A percentile compares a stretch with the other conserved stretches of the same genome.
Conservation (phyloP, 352 stramenopile genomes). For the Phytophthora vignae region DNA sequence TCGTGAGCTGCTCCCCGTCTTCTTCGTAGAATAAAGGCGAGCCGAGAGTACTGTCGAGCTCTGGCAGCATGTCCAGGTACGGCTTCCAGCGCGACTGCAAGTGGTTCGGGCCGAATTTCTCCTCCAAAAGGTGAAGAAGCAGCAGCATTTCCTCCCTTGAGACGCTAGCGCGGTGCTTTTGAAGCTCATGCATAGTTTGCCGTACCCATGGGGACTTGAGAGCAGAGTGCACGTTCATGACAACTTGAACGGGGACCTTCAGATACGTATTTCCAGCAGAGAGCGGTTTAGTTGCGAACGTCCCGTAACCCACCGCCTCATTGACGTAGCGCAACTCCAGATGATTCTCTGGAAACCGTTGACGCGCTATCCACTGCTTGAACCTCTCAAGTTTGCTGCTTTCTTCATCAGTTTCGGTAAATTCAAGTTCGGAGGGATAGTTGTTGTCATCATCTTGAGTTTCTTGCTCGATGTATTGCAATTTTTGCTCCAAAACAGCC, state of each 20-base stretch:
- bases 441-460: not conserved
- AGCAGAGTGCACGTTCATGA: conserved; percentile 81
- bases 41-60: conserved; percentile 16
- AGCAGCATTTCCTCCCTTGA: conserved; percentile 50
- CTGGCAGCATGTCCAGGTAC: conserved; percentile 89
- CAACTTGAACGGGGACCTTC: conserved; percentile 61
- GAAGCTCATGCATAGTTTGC: conserved; percentile 30
- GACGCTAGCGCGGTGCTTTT: conserved; percentile 40
- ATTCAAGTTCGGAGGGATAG: not conserved
- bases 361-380: conserved; percentile 50
- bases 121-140: conserved; percentile 83
- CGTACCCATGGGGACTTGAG: conserved; percentile 53
- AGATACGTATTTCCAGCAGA: conserved; percentile 78
- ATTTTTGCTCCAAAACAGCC: conserved; percentile 16
- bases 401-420: not conserved
- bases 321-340: conserved; percentile 63
- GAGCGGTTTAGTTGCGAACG: conserved; percentile 68
- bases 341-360: conserved; percentile 57
- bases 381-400: conserved; percentile 44
- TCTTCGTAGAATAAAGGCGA: conserved; percentile 67
- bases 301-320: conserved; percentile 65
- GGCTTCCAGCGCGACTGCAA: conserved; percentile 73
- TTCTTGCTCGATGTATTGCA: conserved; percentile 1
- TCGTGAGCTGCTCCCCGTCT: conserved; percentile 55
- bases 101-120: conserved; percentile 68